These are phyloP conservation scores for Fusarium tupiense DNA, from an alignment of 2,329 filamentous ascomycete species.

Conservation along the genomic window DNA sequence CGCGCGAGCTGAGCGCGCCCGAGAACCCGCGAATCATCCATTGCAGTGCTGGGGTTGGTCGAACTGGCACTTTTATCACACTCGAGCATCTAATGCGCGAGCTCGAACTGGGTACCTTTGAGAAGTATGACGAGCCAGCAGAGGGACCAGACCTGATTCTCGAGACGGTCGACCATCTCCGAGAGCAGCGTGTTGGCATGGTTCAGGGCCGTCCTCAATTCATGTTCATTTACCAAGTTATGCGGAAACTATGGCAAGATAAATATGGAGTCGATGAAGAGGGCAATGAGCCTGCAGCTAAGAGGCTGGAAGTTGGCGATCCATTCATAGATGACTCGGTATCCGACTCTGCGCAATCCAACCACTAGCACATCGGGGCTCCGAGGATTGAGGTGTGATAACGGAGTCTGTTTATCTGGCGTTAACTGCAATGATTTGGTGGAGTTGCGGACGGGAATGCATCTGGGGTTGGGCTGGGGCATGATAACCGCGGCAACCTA, in stretches of 20 bases:
- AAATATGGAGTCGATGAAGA: slow-evolving; percentile 60
- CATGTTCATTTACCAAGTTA: slow-evolving; percentile 86
- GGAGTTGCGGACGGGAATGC: slow-evolving; percentile 9
- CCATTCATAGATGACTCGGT: slow-evolving; percentile 48
- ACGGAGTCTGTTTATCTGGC: background rate
- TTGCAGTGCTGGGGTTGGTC: slow-evolving; percentile 91
- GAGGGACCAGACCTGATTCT: slow-evolving; percentile 72
- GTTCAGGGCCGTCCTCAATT: slow-evolving; percentile 90
- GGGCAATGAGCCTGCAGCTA: slow-evolving; percentile 59
- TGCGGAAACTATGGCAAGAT: slow-evolving; percentile 78
- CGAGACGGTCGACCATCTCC: slow-evolving; percentile 79
- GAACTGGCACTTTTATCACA: slow-evolving; percentile 94
- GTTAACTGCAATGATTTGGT: slow-evolving; percentile 1
- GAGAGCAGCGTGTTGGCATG: slow-evolving; percentile 93
- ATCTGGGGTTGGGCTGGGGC: background rate
- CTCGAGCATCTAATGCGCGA: slow-evolving; percentile 92
- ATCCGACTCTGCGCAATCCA: slow-evolving; percentile 17
- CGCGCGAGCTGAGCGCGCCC: slow-evolving; percentile 64
- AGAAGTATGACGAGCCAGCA: slow-evolving; percentile 52
- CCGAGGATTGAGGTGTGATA: slow-evolving; percentile 4
- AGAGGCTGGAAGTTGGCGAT: slow-evolving; percentile 63
- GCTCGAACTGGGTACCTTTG: slow-evolving; percentile 77
- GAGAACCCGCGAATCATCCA: slow-evolving; percentile 79
- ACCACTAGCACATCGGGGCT: background rate
- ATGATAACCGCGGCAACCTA: slow-evolving; percentile 12